Evolutionary conservation across 1,284 basidiomycete species (phyloP), one percentile per base, ranked within the genome.

Genomic region (Peniophora sp.): DNA sequence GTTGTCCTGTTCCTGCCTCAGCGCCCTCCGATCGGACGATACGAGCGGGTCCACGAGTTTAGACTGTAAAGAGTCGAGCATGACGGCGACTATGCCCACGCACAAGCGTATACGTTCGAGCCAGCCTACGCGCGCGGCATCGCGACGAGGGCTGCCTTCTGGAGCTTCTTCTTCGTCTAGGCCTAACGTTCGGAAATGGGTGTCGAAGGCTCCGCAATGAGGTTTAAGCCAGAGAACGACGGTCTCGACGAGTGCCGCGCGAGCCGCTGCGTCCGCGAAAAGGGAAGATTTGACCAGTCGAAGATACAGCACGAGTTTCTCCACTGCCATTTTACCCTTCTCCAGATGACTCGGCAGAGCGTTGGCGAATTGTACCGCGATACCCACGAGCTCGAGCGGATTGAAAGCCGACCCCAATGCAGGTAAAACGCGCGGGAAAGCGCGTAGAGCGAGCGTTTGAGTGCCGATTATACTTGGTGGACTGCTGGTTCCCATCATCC

Each of bases 151-250:
- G 12, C 27, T 32, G 5, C 27, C 27, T 12, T 32, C 27, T 12
- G 27, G 27, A 5, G 27, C 27, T 20, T 62, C 66, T 47, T 91
- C 86, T 5, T 78, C 69, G 55, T 92, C 90, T 51, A 76, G 81
- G 0, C 76, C 67, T 48, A 73, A 72, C 2, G 76, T 75, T 58
- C 83, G 79, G 41, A 76, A 66, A 62, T 82, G 88, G 63, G 92
- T 89, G 56, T 97, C 92, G 61, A 89, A 97, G 17, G 79, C 75
- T n/a, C 95, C 95, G 56, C 98, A 89, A 64, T 96, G 88, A 0
- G 94, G 93, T 62, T 94, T 96, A 58, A 98, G 86, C 93, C 94
- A 97, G 20, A 87, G 79, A 2, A 94, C 85, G 35, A 98, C 81
- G 24, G 87, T 85, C 52, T 97, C 95, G 5, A 97, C 85, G 19